Percentiles rank a stretch among this genome's conserved stretches.
Evolutionary conservation across 495 filamentous ascomycete genomes (phyloP).

Genomic region (Echria macrotheca): DNA sequence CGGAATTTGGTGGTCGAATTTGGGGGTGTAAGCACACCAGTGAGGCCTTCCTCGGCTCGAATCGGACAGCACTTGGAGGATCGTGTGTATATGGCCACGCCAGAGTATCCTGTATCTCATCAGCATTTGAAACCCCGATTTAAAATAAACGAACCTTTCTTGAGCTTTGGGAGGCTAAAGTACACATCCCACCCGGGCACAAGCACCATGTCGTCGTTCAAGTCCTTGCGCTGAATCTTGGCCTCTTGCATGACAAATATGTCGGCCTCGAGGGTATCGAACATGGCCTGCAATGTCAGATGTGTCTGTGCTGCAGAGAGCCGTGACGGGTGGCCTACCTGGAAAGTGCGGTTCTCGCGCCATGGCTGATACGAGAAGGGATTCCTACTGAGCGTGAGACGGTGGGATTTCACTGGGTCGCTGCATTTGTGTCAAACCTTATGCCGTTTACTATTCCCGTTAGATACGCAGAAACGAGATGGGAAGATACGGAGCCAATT

Average conservation of each 20-base stretch:
- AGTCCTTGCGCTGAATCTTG: constrained; percentile 92
- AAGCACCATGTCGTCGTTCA: constrained; percentile 92
- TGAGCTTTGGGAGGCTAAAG: constrained; percentile 86
- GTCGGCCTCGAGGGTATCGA: constrained; percentile 87
- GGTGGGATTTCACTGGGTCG: not conserved
- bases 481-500: constrained; percentile 18
- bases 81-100: constrained; percentile 92
- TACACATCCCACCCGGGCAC: constrained; percentile 95
- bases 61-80: constrained; percentile 83
- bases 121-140: too few species aligned
- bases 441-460: constrained; percentile 77
- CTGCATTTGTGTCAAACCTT: constrained; percentile 44
- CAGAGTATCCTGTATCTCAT: constrained; percentile 98
- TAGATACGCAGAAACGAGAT: not conserved
- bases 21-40: constrained; percentile 72
- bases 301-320: not conserved
- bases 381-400: constrained; percentile 52
- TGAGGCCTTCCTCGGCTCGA: constrained; percentile 87
- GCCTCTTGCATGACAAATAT: constrained; percentile 94
- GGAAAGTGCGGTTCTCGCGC: constrained; percentile 79
- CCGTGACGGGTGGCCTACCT: constrained; percentile 38
- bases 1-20: constrained; percentile 69
- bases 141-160: constrained; percentile 79
- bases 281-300: constrained; percentile 62
- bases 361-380: constrained; percentile 96